A percentile compares a stretch with the other conserved stretches of the same genome.
Conservation (phyloP, 345 rosid species). For the Orychophragmus violaceus region DNA sequence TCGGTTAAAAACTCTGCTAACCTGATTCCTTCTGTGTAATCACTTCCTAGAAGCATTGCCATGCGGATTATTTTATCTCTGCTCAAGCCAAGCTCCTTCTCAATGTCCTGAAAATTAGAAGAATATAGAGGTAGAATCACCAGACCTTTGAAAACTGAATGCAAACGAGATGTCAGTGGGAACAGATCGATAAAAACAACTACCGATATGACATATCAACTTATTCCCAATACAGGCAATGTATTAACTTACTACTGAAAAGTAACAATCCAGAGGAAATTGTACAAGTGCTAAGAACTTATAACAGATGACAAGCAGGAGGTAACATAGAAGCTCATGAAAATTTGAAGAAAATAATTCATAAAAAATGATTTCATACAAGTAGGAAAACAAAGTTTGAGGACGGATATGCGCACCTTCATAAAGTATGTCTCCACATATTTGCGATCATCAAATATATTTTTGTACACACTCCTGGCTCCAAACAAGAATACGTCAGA, state of each 20-base stretch:
- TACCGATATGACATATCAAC: background rate
- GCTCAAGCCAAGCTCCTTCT: slow-evolving; percentile 80
- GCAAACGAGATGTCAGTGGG: background rate
- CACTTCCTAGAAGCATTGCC: slow-evolving; percentile 98
- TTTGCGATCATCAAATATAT: slow-evolving; percentile 95
- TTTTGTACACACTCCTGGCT: slow-evolving; percentile 79
- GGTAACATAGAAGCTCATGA: background rate
- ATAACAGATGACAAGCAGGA: background rate
- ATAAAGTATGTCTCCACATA: slow-evolving; percentile 92
- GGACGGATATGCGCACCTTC: slow-evolving; percentile 48
- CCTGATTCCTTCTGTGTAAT: slow-evolving; percentile 98
- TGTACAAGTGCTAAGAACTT: background rate
- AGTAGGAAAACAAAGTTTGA: background rate
- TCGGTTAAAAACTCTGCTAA: slow-evolving; percentile 14
- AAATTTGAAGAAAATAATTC: background rate
- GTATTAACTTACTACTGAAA: background rate
- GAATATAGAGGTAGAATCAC: background rate
- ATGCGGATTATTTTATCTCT: slow-evolving; percentile 78
- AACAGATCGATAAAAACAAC: background rate
- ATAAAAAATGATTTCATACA: background rate
- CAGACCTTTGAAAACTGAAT: background rate
- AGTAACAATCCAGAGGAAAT: background rate
- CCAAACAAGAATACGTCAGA: slow-evolving; percentile 96
- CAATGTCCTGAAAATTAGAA: slow-evolving; percentile 56
- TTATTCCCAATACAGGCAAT: background rate